Percentiles rank a stretch among this genome's conserved stretches.
Evolutionary conservation across 768 basidiomycete genomes (phyloP).

Genomic region (Gloeostereum incarnatum): DNA sequence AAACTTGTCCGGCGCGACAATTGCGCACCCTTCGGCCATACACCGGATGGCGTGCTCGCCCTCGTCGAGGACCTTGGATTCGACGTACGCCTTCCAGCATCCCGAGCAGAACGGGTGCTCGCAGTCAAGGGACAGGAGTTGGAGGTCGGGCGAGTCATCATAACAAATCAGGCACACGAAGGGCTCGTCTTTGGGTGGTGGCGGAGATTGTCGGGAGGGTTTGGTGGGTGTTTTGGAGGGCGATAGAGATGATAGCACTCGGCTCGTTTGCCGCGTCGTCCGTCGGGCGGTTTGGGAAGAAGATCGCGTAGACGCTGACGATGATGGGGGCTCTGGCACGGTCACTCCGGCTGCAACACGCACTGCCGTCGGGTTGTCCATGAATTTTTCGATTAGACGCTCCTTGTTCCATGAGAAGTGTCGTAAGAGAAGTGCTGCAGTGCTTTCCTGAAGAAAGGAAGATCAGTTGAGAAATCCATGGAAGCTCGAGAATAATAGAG

Average conservation of each 20-base stretch:
- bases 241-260: conserved; percentile 22
- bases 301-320: conserved; percentile 7
- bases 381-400: conserved; percentile 90
- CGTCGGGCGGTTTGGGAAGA: conserved; percentile 18
- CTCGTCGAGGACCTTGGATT: conserved; percentile 76
- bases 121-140: conserved; percentile 68
- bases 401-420: conserved; percentile 94
- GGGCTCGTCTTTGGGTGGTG: conserved; percentile 25
- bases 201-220: conserved; percentile 8
- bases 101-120: conserved; percentile 75
- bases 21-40: conserved; percentile 71
- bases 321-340: conserved; percentile 32
- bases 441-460: conserved; percentile 35
- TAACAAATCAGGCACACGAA: conserved; percentile 95
- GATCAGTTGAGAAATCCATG: not conserved
- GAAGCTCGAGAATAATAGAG: not conserved
- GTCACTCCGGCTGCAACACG: conserved; percentile 66
- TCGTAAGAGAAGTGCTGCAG: conserved; percentile 72
- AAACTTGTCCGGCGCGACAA: conserved; percentile 58
- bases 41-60: conserved; percentile 66
- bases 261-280: conserved; percentile 25
- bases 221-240: conserved; percentile 19
- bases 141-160: conserved; percentile 53
- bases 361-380: conserved; percentile 78
- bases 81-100: conserved; percentile 79